Conservation (phyloP, 179 eudicot species). For the Patellifolia procumbens region DNA sequence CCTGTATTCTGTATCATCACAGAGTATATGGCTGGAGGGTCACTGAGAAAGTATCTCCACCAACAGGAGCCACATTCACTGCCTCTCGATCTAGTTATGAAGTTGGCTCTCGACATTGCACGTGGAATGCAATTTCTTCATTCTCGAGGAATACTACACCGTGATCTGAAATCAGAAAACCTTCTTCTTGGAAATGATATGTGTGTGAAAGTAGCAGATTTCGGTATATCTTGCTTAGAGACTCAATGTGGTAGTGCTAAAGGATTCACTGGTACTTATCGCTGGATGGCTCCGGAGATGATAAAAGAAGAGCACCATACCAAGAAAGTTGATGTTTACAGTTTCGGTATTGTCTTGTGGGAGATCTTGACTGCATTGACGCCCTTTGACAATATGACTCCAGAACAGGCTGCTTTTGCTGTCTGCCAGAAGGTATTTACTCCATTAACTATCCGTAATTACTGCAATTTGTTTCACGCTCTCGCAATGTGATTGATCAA, state of each 20-base stretch:
- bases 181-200: conserved; percentile 82
- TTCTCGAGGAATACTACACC: conserved; percentile 88
- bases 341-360: conserved; percentile 96
- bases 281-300: conserved; percentile 99
- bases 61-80: conserved; percentile 90
- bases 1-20: conserved; percentile 98
- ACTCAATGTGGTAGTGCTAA: conserved; percentile 87
- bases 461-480: neutral
- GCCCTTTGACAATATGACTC: conserved; percentile 95
- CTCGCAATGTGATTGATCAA: neutral
- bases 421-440: conserved; percentile 91
- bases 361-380: conserved; percentile 87
- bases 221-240: conserved; percentile 98
- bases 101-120: conserved; percentile 83
- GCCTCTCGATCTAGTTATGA: conserved; percentile 63
- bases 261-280: conserved; percentile 93
- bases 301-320: conserved; percentile 84
- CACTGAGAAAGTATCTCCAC: conserved; percentile 84
- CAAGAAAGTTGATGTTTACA: conserved; percentile 94
- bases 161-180: conserved; percentile 96
- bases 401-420: conserved; percentile 99
- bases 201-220: conserved; percentile 97
- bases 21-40: conserved; percentile 92
- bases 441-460: neutral
- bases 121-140: conserved; percentile 97